Evolutionary conservation across 371 early-diverging fungal genomes (phyloP).

Genomic region (Syncephalis plumigaleata): DNA sequence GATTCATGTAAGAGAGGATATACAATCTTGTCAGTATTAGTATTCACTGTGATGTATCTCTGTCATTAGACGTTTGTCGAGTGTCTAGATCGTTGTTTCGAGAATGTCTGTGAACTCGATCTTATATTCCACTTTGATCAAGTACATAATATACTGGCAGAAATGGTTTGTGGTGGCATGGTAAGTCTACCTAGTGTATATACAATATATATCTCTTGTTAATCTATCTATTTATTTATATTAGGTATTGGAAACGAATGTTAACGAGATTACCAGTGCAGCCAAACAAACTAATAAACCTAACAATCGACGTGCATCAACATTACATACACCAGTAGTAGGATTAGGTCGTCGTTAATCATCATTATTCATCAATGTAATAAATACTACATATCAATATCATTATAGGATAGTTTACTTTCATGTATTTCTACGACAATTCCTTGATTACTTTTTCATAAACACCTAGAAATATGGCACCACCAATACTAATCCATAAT

Average conservation of each 20-base stretch:
- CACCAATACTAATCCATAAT: slow-evolving; percentile 90
- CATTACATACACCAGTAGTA: too few species aligned
- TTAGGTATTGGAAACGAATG: slow-evolving; percentile 8
- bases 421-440: too few species aligned
- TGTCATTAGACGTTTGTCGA: slow-evolving; percentile 78
- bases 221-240: background rate
- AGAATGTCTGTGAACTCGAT: slow-evolving; percentile 93
- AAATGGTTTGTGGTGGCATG: slow-evolving; percentile 65
- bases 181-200: slow-evolving; percentile 16
- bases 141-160: slow-evolving; percentile 55
- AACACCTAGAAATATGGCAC: slow-evolving; percentile 85
- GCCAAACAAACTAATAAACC: slow-evolving; percentile 11
- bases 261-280: slow-evolving; percentile 4
- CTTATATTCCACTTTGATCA: slow-evolving; percentile 74
- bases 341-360: too few species aligned
- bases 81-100: slow-evolving; percentile 77
- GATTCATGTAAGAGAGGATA: slow-evolving; percentile 49
- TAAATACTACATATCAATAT: too few species aligned
- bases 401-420: too few species aligned
- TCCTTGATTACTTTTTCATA: slow-evolving; percentile 65
- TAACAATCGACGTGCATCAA: too few species aligned
- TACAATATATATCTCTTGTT: background rate
- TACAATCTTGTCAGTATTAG: background rate
- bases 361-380: too few species aligned
- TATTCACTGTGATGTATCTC: background rate